Conservation (phyloP, 257 asterid species). For the Haberlea rhodopensis region DNA sequence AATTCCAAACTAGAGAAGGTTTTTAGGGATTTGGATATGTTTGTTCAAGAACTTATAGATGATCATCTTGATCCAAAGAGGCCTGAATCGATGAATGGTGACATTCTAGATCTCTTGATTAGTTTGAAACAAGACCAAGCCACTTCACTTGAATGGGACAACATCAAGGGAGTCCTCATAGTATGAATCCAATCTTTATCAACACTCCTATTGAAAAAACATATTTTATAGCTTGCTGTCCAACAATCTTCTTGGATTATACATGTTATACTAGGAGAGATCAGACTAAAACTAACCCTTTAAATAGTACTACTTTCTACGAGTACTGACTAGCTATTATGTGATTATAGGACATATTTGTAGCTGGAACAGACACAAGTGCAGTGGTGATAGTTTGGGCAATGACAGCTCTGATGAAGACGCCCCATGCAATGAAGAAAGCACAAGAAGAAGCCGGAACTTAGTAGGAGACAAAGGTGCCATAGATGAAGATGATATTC, state of each 20-base stretch:
- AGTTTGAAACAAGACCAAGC: neutral
- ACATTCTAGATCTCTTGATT: conserved; percentile 25
- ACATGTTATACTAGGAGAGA: too few species aligned
- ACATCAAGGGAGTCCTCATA: conserved; percentile 25
- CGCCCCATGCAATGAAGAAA: conserved; percentile 5
- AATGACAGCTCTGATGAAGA: conserved; percentile 13
- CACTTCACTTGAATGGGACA: neutral
- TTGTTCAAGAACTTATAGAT: conserved; percentile 21
- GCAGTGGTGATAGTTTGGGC: conserved; percentile 16
- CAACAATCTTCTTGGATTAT: neutral
- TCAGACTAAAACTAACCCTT: too few species aligned
- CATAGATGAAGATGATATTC: conserved; percentile 5
- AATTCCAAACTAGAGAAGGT: conserved; percentile 11
- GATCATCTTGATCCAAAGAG: conserved; percentile 19
- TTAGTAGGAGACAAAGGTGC: neutral
- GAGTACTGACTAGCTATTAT: too few species aligned
- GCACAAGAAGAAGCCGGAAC: conserved; percentile 9
- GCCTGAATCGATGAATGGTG: conserved; percentile 15
- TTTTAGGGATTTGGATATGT: conserved; percentile 18
- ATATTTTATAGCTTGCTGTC: too few species aligned
- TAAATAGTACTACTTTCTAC: too few species aligned
- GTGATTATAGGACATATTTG: conserved; percentile 7
- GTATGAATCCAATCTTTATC: neutral
- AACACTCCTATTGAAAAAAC: too few species aligned
- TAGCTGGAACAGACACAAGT: conserved; percentile 19